These are phyloP conservation scores for Scytalidium lignicola DNA, from an alignment of 2,329 filamentous ascomycete species.

Conservation along the genomic window DNA sequence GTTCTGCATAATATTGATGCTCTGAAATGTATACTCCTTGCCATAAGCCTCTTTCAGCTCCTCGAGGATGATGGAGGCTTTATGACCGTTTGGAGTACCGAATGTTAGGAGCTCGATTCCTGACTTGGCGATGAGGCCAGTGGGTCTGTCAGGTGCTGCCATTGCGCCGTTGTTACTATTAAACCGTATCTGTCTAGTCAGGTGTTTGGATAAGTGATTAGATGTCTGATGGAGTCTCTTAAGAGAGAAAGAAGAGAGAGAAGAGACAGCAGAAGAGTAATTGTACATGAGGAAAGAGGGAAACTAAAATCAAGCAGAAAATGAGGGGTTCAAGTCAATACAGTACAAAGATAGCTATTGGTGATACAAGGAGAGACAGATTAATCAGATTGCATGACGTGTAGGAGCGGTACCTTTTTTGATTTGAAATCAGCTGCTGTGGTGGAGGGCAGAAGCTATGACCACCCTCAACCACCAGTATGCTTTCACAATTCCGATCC, in stretches of 20 bases:
- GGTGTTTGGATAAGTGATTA: constrained; percentile 11
- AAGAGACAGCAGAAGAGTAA: not conserved
- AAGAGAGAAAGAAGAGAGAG: constrained; percentile 6
- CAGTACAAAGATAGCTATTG: not conserved
- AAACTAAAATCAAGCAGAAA: not conserved
- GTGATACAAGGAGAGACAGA: no score
- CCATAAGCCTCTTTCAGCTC: constrained; percentile 63
- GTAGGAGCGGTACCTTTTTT: no score
- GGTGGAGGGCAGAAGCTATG: no score
- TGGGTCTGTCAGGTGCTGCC: constrained; percentile 31
- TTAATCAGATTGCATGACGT: no score
- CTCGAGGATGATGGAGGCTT: constrained; percentile 57
- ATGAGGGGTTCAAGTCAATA: not conserved
- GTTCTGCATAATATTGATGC: constrained; percentile 55
- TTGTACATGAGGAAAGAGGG: not conserved
- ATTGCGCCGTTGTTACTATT: constrained; percentile 10
- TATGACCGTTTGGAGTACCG: constrained; percentile 50
- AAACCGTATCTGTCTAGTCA: not conserved
- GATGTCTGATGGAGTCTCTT: constrained; percentile 18
- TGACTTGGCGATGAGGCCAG: constrained; percentile 54
- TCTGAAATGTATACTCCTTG: constrained; percentile 52
- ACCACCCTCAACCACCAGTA: no score
- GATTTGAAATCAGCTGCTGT: no score
- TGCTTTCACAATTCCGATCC: no score
- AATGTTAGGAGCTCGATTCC: constrained; percentile 62